phyloP scores from a whole-genome alignment of 2,329 filamentous ascomycete species.

The Pseudogymnoascus verrucosus region DNA sequence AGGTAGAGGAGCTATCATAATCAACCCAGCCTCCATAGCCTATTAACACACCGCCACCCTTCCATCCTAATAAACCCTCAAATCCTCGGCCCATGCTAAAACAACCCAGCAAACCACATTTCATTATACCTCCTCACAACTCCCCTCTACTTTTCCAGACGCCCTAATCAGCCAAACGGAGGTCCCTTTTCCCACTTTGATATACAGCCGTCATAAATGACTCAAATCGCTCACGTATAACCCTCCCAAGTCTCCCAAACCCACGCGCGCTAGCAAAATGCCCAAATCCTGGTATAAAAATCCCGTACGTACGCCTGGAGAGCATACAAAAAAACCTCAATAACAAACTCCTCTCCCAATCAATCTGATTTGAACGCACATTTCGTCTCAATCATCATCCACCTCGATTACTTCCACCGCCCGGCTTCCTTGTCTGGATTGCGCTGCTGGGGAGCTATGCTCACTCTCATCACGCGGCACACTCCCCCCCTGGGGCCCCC shows the following conservation, averaged over 20 bases:
- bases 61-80: neutral
- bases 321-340: neutral
- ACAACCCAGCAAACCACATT: neutral
- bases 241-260: neutral
- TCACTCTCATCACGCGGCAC: conserved; percentile 16
- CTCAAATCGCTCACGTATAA: neutral
- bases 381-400: conserved; percentile 20
- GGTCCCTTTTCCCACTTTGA: neutral
- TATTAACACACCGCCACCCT: neutral
- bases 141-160: neutral
- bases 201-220: neutral
- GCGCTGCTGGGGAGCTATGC: conserved; percentile 6
- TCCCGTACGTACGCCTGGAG: neutral
- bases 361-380: neutral
- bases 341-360: neutral
- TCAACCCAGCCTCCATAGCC: neutral
- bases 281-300: neutral
- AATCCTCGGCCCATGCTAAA: neutral
- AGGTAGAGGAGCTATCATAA: neutral
- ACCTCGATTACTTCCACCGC: conserved; percentile 21
- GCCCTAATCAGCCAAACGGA: neutral
- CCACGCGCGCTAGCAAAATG: neutral
- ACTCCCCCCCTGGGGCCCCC: conserved; percentile 9
- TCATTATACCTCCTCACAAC: neutral
- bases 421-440: conserved; percentile 13